Percentiles rank a stretch among this genome's conserved stretches.
Evolutionary conservation across 2,329 filamentous ascomycete species (phyloP).

Genomic region (Cordyceps cateniannulata): DNA sequence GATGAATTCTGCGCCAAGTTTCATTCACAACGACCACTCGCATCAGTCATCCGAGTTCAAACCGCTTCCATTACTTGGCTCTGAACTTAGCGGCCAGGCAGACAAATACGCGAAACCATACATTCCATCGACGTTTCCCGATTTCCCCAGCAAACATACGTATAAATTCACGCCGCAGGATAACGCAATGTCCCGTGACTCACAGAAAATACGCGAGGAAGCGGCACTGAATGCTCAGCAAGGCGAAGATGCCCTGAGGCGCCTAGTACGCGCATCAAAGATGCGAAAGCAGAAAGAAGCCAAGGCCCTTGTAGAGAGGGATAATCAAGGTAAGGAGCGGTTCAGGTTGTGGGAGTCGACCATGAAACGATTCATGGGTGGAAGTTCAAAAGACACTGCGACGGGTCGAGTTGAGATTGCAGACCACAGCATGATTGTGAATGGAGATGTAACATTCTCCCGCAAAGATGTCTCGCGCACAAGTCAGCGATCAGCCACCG

Average conservation of each 20-base stretch:
- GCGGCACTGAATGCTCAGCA: slow-evolving; percentile 54
- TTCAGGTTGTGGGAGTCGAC: slow-evolving; percentile 55
- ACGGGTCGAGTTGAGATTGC: slow-evolving; percentile 45
- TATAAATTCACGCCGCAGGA: slow-evolving; percentile 54
- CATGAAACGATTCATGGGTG: slow-evolving; percentile 48
- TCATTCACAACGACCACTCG: slow-evolving; percentile 31
- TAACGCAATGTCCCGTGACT: slow-evolving; percentile 40
- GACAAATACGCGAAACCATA: slow-evolving; percentile 51
- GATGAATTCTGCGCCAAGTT: slow-evolving; percentile 26
- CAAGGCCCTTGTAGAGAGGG: slow-evolving; percentile 47
- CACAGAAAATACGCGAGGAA: slow-evolving; percentile 53
- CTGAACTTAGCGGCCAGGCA: slow-evolving; percentile 50
- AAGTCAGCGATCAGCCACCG: slow-evolving; percentile 32
- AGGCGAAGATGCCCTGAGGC: slow-evolving; percentile 54
- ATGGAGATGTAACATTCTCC: slow-evolving; percentile 45
- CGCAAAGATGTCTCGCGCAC: slow-evolving; percentile 47
- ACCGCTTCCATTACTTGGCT: slow-evolving; percentile 40
- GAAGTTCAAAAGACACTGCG: slow-evolving; percentile 24
- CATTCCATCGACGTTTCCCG: slow-evolving; percentile 53
- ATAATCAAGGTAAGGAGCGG: slow-evolving; percentile 45
- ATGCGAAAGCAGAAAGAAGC: slow-evolving; percentile 60
- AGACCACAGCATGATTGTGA: slow-evolving; percentile 60
- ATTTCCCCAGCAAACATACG: slow-evolving; percentile 58
- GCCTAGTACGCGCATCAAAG: slow-evolving; percentile 55
- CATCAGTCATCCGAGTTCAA: slow-evolving; percentile 25